These are phyloP conservation scores for Heliocybe sulcata DNA, from an alignment of 1,284 basidiomycete genomes.

Conservation along the genomic window DNA sequence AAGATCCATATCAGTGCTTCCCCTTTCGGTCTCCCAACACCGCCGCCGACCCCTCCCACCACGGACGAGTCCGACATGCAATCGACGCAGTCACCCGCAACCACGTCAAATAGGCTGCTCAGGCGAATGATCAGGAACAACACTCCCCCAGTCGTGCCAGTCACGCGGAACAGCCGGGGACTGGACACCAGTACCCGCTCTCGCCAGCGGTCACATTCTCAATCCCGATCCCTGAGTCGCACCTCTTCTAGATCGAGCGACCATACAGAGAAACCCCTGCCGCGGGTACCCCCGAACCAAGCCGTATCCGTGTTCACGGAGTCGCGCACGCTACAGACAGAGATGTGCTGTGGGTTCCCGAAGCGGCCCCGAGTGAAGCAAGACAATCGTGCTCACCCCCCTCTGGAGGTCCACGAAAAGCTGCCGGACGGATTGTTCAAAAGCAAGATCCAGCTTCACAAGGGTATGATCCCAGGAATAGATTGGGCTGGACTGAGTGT, in stretches of 20 bases:
- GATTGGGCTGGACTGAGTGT: slow-evolving; percentile 60
- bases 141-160: slow-evolving; percentile 25
- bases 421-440: slow-evolving; percentile 64
- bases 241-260: not conserved
- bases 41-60: slow-evolving; percentile 31
- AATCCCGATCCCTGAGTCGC: not conserved
- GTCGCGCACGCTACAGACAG: slow-evolving; percentile 41
- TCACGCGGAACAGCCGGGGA: not conserved
- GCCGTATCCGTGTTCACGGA: slow-evolving; percentile 29
- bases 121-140: slow-evolving; percentile 34
- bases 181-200: not conserved
- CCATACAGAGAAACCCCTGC: slow-evolving; percentile 34
- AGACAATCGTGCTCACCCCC: slow-evolving; percentile 30
- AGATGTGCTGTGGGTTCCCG: slow-evolving; percentile 57
- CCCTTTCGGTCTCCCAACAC: slow-evolving; percentile 20
- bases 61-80: slow-evolving; percentile 38
- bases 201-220: not conserved
- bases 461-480: slow-evolving; percentile 54
- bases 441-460: slow-evolving; percentile 42
- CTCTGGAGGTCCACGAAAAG: slow-evolving; percentile 34
- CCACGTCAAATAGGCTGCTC: slow-evolving; percentile 29
- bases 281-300: slow-evolving; percentile 33
- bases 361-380: slow-evolving; percentile 47
- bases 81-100: slow-evolving; percentile 13
- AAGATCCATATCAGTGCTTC: slow-evolving; percentile 41